Evolutionary conservation across 306 rosid genomes (phyloP), one percentile per base, ranked within the genome.

Genomic region (Quercus glauca): DNA sequence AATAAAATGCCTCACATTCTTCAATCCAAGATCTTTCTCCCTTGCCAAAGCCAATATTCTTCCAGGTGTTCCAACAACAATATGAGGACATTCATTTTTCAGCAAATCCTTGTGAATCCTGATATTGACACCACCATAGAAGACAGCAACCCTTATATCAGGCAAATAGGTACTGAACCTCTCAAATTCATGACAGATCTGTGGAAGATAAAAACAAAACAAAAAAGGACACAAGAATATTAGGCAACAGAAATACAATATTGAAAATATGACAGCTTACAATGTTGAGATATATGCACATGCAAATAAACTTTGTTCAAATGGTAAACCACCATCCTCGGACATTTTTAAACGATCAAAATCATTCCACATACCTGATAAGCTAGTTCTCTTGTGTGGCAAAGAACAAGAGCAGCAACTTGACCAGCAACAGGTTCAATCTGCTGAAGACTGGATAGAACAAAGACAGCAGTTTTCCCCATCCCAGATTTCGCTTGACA

Each of bases 21-120:
- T 91, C 37, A 89, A 81, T 59, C 89, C 87, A 83, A 91, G 93
- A 67, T 91, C 96, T 80, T 89, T 89, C 14, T 91, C 93, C 83
- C 90, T 89, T 35, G 88, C 83, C 53, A 91, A 72, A 55, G 93
- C 91, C 67, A 91, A 86, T 71, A 91, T 84, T 81, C 96, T 87
- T 83, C 93, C 93, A 77, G 96, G 96, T 25, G 96, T 91, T 71
- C 96, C 96, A 83, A 91, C 96, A 76, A 91, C 93, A 81, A 91
- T 76, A 73, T 91, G 96, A 0, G 93, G 96, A 69, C 96, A 91
- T 77, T 91, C 96, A 78, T 89, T 91, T 81, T 86, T 86, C 20
- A 91, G 92, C 83, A 88, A 45, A 15, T 91, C 94, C 82, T 87
- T 86, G 91, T 86, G 97, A 84, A 83, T 78, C 89, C 89, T 89